Evolutionary conservation across 1,139 yeast genomes (phyloP).

Genomic region (Blastobotrys buckinghamii): DNA sequence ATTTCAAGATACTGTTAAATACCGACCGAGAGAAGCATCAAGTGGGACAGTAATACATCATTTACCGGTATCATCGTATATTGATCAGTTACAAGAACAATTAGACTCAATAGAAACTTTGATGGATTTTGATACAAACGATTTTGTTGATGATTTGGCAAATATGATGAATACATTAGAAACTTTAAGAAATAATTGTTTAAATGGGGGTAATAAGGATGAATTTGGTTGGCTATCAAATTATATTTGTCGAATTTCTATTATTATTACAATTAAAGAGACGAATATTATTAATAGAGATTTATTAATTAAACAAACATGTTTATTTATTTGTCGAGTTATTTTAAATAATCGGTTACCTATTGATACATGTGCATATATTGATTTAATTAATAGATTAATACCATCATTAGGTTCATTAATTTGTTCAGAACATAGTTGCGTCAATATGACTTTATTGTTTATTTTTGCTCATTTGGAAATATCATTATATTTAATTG

Average conservation of each 20-base stretch:
- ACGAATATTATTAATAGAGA: not conserved
- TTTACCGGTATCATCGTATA: not conserved
- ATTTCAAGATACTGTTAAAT: not conserved
- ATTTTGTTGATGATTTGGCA: constrained; percentile 4
- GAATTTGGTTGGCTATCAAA: constrained; percentile 3
- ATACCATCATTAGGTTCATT: not conserved
- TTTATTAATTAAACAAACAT: constrained; percentile 6
- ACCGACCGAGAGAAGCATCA: not conserved
- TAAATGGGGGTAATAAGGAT: not conserved
- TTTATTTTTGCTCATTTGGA: not conserved
- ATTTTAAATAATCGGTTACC: not conserved
- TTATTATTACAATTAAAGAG: not conserved
- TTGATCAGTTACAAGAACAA: not conserved
- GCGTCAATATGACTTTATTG: not conserved
- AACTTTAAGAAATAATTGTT: not conserved
- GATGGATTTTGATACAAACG: not conserved
- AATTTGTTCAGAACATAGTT: not conserved
- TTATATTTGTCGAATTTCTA: constrained; percentile 3
- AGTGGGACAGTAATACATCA: constrained; percentile 2
- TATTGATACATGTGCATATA: not conserved
- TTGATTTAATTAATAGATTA: not conserved
- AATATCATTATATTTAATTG: constrained; percentile 2
- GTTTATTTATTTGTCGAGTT: constrained; percentile 1
- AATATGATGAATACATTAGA: not conserved
- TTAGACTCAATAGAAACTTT: constrained; percentile 3